Percentiles rank a stretch among this genome's conserved stretches.
Evolutionary conservation across 163 green algal species (phyloP).

Genomic region (Chlamydomonas reinhardtii): DNA sequence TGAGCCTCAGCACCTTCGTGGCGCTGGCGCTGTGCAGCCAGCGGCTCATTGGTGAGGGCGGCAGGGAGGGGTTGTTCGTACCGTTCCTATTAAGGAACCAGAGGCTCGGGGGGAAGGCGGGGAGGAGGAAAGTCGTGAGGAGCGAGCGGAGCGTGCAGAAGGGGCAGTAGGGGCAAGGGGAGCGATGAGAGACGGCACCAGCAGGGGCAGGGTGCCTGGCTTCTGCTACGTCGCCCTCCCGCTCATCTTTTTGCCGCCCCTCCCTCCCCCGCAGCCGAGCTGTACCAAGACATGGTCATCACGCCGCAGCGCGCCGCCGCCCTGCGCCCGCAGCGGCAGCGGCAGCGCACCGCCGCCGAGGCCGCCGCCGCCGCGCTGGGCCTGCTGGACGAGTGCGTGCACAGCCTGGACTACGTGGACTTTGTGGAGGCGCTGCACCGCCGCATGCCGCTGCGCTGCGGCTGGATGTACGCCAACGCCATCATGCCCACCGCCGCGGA

Average conservation of each 20-base stretch:
- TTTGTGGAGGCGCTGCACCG: constrained; percentile 52
- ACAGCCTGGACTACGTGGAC: constrained; percentile 44
- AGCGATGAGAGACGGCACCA: too few relatives aligned
- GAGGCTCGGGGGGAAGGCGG: background rate
- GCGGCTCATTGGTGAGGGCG: constrained; percentile 31
- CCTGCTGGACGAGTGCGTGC: constrained; percentile 1
- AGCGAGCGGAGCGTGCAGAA: background rate
- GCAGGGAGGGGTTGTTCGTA: background rate
- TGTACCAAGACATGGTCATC: constrained; percentile 51
- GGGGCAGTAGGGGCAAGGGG: too few relatives aligned
- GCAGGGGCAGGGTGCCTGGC: too few relatives aligned
- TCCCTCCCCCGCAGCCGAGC: constrained; percentile 8
- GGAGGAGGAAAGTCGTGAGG: too few relatives aligned
- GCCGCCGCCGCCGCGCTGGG: constrained; percentile 21
- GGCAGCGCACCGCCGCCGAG: constrained; percentile 21
- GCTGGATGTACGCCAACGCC: constrained; percentile 52
- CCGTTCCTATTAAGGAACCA: too few relatives aligned
- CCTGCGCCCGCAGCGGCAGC: constrained; percentile 30
- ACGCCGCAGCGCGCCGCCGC: constrained; percentile 23
- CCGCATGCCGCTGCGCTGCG: constrained; percentile 48
- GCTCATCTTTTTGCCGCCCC: background rate
- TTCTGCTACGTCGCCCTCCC: background rate
- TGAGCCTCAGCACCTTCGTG: constrained; percentile 42
- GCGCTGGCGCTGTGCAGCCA: constrained; percentile 43
- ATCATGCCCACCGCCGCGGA: constrained; percentile 26